Evolutionary conservation across 2,329 filamentous ascomycete genomes (phyloP).

Genomic region (Fusarium paranaense): DNA sequence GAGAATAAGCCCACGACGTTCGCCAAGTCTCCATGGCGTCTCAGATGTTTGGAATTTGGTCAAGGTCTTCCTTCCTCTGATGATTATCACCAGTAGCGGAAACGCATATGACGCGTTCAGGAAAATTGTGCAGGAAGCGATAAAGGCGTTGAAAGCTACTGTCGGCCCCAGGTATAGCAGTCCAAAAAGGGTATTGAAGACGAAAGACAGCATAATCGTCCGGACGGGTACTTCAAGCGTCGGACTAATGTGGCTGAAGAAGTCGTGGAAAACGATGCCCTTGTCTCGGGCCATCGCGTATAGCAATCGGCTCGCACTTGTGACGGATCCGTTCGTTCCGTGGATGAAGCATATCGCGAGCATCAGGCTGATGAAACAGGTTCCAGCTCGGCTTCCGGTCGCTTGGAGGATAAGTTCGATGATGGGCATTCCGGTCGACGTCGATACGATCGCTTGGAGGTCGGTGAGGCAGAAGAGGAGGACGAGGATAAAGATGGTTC

Average conservation of each 20-base stretch:
- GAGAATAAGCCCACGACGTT: constrained; percentile 7
- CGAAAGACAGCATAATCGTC: constrained; percentile 20
- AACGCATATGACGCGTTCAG: constrained; percentile 37
- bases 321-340: constrained; percentile 58
- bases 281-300: constrained; percentile 48
- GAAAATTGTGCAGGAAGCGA: constrained; percentile 36
- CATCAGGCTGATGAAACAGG: constrained; percentile 55
- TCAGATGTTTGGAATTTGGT: not conserved
- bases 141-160: constrained; percentile 34
- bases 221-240: constrained; percentile 27
- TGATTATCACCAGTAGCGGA: constrained; percentile 22
- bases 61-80: constrained; percentile 15
- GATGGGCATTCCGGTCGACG: constrained; percentile 58
- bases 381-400: constrained; percentile 53
- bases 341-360: constrained; percentile 59
- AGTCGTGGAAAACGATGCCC: constrained; percentile 20
- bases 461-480: constrained; percentile 57
- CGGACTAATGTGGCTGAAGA: constrained; percentile 28
- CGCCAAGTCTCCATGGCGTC: constrained; percentile 25
- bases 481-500: constrained; percentile 53
- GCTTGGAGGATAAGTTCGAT: constrained; percentile 58
- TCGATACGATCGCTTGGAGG: constrained; percentile 48
- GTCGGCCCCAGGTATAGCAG: constrained; percentile 31
- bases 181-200: constrained; percentile 34
- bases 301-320: constrained; percentile 55